Conservation (phyloP, 2,329 filamentous ascomycete genomes). For the Ascochyta fabae region DNA sequence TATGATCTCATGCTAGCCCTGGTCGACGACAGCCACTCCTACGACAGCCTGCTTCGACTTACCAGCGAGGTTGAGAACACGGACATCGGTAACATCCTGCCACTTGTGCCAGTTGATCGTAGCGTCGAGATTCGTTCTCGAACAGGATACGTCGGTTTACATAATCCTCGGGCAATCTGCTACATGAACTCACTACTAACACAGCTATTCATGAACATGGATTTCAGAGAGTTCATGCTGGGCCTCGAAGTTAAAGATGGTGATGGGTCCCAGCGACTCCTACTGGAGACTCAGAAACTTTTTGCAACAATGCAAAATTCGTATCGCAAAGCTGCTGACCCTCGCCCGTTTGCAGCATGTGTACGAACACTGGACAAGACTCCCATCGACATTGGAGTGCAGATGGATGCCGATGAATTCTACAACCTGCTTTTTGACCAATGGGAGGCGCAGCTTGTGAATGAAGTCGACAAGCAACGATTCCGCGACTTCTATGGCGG, state of each 20-base stretch:
- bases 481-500: constrained; percentile 90
- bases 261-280: constrained; percentile 67
- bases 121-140: constrained; percentile 72
- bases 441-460: constrained; percentile 81
- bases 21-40: constrained; percentile 41
- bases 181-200: constrained; percentile 95
- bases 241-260: constrained; percentile 59
- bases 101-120: constrained; percentile 64
- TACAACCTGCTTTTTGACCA: constrained; percentile 93
- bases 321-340: constrained; percentile 74
- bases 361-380: constrained; percentile 85
- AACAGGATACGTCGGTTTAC: constrained; percentile 86
- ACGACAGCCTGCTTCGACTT: constrained; percentile 39
- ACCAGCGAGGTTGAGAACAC: constrained; percentile 26
- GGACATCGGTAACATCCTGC: constrained; percentile 63
- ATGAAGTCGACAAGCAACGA: constrained; percentile 69
- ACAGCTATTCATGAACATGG: constrained; percentile 93
- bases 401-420: constrained; percentile 99
- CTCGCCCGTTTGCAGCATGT: constrained; percentile 72
- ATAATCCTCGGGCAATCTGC: constrained; percentile 93
- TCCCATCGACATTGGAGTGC: constrained; percentile 82
- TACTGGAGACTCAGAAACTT: constrained; percentile 78
- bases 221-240: constrained; percentile 86
- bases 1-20: constrained; percentile 46
- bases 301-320: constrained; percentile 89